phyloP scores from a whole-genome alignment of 768 basidiomycete genomes.

The Mycena albidolilacea region DNA sequence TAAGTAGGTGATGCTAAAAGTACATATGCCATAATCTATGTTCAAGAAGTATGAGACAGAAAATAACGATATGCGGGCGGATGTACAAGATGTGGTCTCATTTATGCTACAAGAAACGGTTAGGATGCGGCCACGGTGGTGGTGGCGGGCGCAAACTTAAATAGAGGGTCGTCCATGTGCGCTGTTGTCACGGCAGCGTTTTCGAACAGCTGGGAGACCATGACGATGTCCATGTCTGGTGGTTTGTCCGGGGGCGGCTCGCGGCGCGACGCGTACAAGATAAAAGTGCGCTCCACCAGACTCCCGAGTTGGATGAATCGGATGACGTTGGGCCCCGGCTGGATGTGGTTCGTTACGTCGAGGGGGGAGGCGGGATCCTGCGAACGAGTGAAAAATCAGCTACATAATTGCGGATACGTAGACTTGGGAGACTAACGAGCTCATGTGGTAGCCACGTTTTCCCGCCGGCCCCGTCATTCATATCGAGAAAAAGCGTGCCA shows the following conservation, averaged over 20 bases:
- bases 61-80: constrained; percentile 28
- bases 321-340: constrained; percentile 62
- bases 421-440: constrained; percentile 35
- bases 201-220: constrained; percentile 13
- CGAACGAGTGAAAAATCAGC: neutral
- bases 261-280: constrained; percentile 56
- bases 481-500: constrained; percentile 61
- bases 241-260: neutral
- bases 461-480: constrained; percentile 56
- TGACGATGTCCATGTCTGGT: neutral
- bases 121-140: constrained; percentile 22
- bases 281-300: constrained; percentile 59
- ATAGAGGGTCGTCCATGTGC: constrained; percentile 8
- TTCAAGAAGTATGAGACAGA: neutral
- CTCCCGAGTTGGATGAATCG: constrained; percentile 65
- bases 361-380: constrained; percentile 50
- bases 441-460: constrained; percentile 60
- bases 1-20: constrained; percentile 14
- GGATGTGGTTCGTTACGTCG: constrained; percentile 59
- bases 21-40: constrained; percentile 24
- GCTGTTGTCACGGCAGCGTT: neutral
- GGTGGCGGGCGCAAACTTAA: constrained; percentile 19
- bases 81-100: constrained; percentile 36
- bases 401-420: neutral
- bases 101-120: constrained; percentile 33